These are phyloP conservation scores for Hymenoscyphus scutula DNA, from an alignment of 2,329 filamentous ascomycete genomes.

Conservation along the genomic window DNA sequence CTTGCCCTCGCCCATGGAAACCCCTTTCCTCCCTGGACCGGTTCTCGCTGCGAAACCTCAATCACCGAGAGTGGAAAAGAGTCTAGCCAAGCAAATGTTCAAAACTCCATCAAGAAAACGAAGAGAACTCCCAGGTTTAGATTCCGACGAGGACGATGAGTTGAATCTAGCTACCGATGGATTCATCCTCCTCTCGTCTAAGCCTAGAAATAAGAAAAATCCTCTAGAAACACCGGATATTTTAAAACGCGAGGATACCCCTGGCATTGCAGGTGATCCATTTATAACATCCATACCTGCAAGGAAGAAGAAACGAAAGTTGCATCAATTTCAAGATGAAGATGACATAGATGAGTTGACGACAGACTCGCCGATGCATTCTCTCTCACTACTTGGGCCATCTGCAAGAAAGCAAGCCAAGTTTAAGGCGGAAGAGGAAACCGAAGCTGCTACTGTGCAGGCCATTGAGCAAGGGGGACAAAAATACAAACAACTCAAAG, in stretches of 20 bases:
- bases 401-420: constrained; percentile 6
- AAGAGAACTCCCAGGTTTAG: constrained; percentile 4
- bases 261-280: constrained; percentile 9
- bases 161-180: constrained; percentile 30
- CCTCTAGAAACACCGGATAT: constrained; percentile 13
- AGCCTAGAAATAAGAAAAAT: constrained; percentile 14
- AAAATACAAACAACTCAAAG: constrained; percentile 6
- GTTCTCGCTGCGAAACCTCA: constrained; percentile 1
- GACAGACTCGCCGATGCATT: constrained; percentile 10
- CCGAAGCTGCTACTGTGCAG: not conserved
- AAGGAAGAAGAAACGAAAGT: constrained; percentile 20
- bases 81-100: not conserved
- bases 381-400: constrained; percentile 4
- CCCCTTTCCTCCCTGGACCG: not conserved
- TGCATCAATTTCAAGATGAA: constrained; percentile 17
- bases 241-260: constrained; percentile 22
- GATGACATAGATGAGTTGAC: constrained; percentile 17
- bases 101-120: constrained; percentile 6
- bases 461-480: not conserved
- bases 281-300: constrained; percentile 7
- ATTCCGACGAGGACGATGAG: constrained; percentile 31
- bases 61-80: constrained; percentile 1
- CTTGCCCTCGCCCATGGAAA: not conserved
- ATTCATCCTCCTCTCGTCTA: constrained; percentile 26
- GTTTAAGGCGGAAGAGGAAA: constrained; percentile 10